Base-by-base conservation (phyloP, 306 rosid genomes). In the Pterocarpus santalinus region DNA sequence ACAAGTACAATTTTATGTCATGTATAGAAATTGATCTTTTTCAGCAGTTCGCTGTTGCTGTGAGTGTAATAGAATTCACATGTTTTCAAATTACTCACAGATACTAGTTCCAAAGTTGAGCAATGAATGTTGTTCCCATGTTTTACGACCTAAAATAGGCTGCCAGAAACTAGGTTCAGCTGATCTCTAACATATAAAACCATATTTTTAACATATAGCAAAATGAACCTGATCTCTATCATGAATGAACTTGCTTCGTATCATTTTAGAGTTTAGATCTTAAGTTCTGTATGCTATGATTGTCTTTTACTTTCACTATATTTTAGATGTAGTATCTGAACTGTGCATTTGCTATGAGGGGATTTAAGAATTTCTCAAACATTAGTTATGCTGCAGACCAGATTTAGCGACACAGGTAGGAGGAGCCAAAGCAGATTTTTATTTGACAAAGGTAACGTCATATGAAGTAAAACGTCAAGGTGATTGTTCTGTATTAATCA, bases 71-170 rank as follows among this genome's bases (percentile, higher is more conserved):
- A 77, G 34, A 78, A 72, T 43, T 67, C 46, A 35, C 22, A 65
- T 69, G 28, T 22, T 22, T 22, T 22, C 28, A 60, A 69, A 71
- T 69, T 82, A 95, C 99, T 90, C 86, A 95, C 99, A 85, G 98
- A 95, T 53, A 98, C 97, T 80, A 95, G 99, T 72, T 93, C 99
- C 90, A 93, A 86, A 55, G 94, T 90, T 65, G 99, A 93, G 91
- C 97, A 95, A 73, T 86, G 95, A 80, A 93, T 84, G 86, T 87
- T 91, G 89, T 89, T 93, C 79, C 97, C 99, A 82, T 95, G 98
- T 89, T 89, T 95, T 77, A 88, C 73, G 55, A 93, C 97, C 99
- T 93, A 82, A 75, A 74, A 72, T 62, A 69, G 75, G 28, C 63
- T 22, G 43, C 39, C 55, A 84, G 84, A 78, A 85, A 80, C 39